Evolutionary conservation across 768 basidiomycete genomes (phyloP), one percentile per base, ranked within the genome.

Genomic region (Suillus occidentalis): DNA sequence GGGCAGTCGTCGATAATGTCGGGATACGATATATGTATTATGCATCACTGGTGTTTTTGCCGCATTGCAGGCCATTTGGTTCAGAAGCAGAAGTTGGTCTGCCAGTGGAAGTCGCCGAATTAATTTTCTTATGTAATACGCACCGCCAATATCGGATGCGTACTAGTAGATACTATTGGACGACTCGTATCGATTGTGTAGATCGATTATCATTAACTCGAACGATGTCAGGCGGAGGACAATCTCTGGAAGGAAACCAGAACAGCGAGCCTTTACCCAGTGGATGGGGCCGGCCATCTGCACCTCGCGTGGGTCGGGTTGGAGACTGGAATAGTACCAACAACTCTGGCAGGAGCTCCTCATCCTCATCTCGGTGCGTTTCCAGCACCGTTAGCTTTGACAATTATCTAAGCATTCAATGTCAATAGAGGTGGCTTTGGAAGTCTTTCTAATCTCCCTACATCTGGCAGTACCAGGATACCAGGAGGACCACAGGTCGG

Each of bases 291-390:
- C 75, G 79, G 28, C 77, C 80, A 6, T 56, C 79, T 25, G 69
- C 74, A 62, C 78, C 80, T 20, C 79, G 84, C 63, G 76, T 85
- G 7, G 86, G 85, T 25, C 79, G 86, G 53, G 79, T 88, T 65
- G 87, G 86, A 16, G 80, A 83, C 63, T 84, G 85, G 85, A 39
- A 65, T 66, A 58, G 67, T 67, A 63, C 60, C 69, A 74, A 82
- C 55, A 63, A 67, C 50, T 47, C 58, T 63, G 59, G 69, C 70
- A 64, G 61, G 71, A 74, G 82, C 59, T 63, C 68, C 53, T 52
- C 66, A 4, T 42, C 68, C 65, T 40, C 66, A 42, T 28, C 67
- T 14, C 59, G 42, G 72, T 74, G 66, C 66, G 47, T 61, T 55
- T 25, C 2, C 55, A 9, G 20, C 28, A 20, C 43, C 31, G 28